Base-by-base conservation (phyloP, 192 early-diverging fungal species). In the Funneliformis mosseae region DNA sequence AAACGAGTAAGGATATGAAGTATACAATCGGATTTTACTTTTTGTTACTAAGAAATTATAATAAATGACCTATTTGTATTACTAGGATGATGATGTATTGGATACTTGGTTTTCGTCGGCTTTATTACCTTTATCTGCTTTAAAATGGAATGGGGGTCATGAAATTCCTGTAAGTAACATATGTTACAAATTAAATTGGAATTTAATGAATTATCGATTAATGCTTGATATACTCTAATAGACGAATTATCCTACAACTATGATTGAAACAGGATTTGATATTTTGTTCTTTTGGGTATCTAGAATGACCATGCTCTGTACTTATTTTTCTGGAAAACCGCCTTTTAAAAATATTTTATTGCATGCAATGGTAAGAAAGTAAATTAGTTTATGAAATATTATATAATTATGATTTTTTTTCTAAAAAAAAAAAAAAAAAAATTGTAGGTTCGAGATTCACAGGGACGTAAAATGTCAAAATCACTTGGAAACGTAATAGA, bases 211-310 rank as follows among this genome's bases (percentile, higher is more conserved):
- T 28, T 28, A 9, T 21, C 27, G 27, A 27, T 3, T 64, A 21
- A 27, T 21, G 12, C 11, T 81, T 76, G 89, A 85, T 0, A 73
- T 83, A 16, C 87, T 88, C 79, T 73, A 88, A 50, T 81, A 94
- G 72, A 74, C 81, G 59, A 87, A 91, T 79, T 97, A 93, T 81
- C 95, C 97, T 21, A 92, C 92, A 77, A 86, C 89, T 9, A 78
- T 98, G 27, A 90, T 99, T 74, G 97, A 98, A 83, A 98, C 98
- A 27, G 98, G 98, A 0, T 92, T 91, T 72, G 98, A 99, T 86
- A 99, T 99, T 84, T 84, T 99, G 76, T 99, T 98, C 85, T 99
- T 99, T 85, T 99, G 98, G 97, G 94, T 99, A 16, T 95, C 96
- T 9, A 89, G 96, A 72, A 99, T 99, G 98, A 93, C 94, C 9